Conservation (phyloP, 345 rosid species). For the Pseudoturritis turrita region DNA sequence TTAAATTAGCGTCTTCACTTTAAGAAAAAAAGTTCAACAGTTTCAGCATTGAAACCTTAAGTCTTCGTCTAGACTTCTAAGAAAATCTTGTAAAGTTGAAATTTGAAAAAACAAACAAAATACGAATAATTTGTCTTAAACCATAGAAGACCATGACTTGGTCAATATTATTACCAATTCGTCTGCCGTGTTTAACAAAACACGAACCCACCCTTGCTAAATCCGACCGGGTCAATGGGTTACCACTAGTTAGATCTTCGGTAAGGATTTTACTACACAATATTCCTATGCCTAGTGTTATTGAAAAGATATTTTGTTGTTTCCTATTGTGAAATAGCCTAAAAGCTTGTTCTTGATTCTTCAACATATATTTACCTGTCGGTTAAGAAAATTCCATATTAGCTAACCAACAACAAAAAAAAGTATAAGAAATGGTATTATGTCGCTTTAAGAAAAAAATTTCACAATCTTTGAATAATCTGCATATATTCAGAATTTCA, state of each 20-base stretch:
- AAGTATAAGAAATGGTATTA: background rate
- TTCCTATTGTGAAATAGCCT: conserved; percentile 10
- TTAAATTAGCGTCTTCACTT: background rate
- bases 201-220: background rate
- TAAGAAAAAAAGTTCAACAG: conserved; percentile 4
- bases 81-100: conserved; percentile 18
- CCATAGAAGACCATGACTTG: conserved; percentile 33
- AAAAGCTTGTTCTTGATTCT: conserved; percentile 5
- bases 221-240: conserved; percentile 26
- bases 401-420: background rate
- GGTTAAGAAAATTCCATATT: background rate
- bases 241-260: background rate
- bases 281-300: background rate
- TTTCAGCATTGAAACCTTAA: conserved; percentile 19
- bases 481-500: background rate
- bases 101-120: background rate
- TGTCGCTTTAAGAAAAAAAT: background rate
- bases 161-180: conserved; percentile 30
- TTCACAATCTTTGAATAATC: conserved; percentile 20
- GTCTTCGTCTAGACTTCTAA: conserved; percentile 31
- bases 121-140: background rate
- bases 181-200: conserved; percentile 22
- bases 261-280: background rate
- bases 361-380: background rate
- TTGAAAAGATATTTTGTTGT: background rate